These are phyloP conservation scores for Globisporangium mamillatum DNA, from an alignment of 352 stramenopile species.

Conservation along the genomic window DNA sequence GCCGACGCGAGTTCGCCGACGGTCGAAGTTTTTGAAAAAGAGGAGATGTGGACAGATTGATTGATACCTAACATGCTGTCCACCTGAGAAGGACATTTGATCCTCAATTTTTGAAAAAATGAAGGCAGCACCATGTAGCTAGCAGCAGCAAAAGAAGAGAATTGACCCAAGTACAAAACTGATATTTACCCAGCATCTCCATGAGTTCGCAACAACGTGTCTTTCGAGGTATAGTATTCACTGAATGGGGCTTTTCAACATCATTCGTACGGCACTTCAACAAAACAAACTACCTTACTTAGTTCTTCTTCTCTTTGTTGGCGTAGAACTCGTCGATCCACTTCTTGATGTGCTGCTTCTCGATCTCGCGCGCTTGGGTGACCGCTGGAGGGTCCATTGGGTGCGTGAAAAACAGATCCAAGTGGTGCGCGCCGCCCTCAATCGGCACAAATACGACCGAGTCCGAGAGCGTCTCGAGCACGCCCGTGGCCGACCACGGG, in stretches of 20 bases:
- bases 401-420: conserved; percentile 92
- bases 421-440: conserved; percentile 78
- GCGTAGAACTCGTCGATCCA: conserved; percentile 70
- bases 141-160: neutral
- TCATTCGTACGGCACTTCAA: neutral
- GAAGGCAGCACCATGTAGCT: neutral
- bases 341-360: conserved; percentile 75
- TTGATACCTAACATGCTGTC: neutral
- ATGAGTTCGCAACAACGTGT: neutral
- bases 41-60: neutral
- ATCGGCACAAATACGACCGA: conserved; percentile 70
- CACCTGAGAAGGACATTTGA: neutral
- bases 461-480: conserved; percentile 64
- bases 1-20: neutral
- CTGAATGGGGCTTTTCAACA: neutral
- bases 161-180: neutral
- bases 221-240: neutral
- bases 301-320: neutral
- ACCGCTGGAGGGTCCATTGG: conserved; percentile 74
- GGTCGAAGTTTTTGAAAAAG: conserved; percentile 12
- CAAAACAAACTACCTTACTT: neutral
- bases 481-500: conserved; percentile 89
- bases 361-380: conserved; percentile 50
- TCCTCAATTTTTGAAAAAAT: conserved; percentile 2
- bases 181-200: neutral